Conservation (phyloP, 2,329 filamentous ascomycete genomes). For the Incumbomyces lentus region DNA sequence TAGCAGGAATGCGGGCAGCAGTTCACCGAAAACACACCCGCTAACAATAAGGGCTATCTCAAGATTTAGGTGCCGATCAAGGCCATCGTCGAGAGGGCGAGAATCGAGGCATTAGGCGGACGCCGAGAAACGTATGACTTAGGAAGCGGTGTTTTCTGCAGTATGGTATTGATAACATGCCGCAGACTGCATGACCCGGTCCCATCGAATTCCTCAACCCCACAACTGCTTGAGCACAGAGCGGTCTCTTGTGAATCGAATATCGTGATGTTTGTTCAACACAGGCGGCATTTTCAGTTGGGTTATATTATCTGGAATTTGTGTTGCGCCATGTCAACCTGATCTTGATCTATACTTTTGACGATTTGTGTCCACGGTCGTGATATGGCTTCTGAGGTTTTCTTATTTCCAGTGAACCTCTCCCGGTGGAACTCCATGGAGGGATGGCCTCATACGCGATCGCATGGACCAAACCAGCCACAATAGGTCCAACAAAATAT, state of each 20-base stretch:
- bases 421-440: conserved; percentile 7
- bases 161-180: too few relatives aligned
- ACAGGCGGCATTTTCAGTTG: too few relatives aligned
- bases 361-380: neutral
- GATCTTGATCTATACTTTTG: neutral
- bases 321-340: neutral
- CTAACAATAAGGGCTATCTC: conserved; percentile 37
- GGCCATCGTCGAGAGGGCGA: conserved; percentile 38
- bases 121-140: too few relatives aligned
- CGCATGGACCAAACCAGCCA: conserved; percentile 25
- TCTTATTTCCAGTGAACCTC: neutral
- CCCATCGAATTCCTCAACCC: too few relatives aligned
- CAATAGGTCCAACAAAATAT: conserved; percentile 28
- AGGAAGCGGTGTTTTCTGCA: too few relatives aligned
- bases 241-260: too few relatives aligned
- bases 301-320: too few relatives aligned
- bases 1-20: conserved; percentile 33
- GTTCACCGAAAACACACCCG: conserved; percentile 27
- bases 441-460: conserved; percentile 24
- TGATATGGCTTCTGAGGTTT: neutral
- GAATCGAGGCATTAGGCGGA: too few relatives aligned
- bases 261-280: too few relatives aligned
- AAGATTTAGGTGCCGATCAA: conserved; percentile 43
- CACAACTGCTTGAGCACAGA: too few relatives aligned
- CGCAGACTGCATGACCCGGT: too few relatives aligned